Evolutionary conservation across 176 grass and related monocot species (phyloP).

Genomic region (Bothriochloa decipiens): DNA sequence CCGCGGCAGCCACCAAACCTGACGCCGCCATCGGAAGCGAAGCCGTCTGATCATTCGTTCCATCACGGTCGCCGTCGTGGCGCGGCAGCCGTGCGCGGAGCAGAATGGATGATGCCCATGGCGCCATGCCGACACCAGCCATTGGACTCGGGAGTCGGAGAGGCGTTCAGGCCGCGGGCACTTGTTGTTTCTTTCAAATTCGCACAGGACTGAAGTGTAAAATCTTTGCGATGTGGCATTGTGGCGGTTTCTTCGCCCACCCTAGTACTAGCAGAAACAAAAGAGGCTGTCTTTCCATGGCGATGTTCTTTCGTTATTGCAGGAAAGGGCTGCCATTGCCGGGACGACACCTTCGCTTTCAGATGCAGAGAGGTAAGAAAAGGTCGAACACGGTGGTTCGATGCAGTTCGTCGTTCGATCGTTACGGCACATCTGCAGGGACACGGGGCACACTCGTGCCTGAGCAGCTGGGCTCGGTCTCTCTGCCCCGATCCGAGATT

Average conservation of each 20-base stretch:
- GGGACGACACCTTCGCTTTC: not conserved
- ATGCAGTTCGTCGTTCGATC: not conserved
- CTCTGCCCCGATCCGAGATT: not conserved
- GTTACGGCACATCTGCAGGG: not conserved
- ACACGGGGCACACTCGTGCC: not conserved
- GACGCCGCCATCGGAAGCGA: conserved; percentile 15
- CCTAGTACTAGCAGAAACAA: not conserved
- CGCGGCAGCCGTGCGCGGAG: not conserved
- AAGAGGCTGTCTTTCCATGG: not conserved
- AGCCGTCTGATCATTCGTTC: conserved; percentile 9
- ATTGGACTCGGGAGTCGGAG: not conserved
- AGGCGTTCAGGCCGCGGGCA: not conserved
- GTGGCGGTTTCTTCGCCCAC: not conserved
- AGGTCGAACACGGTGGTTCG: not conserved
- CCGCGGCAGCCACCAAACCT: not conserved
- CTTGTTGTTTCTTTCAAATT: not conserved
- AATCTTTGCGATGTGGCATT: not conserved
- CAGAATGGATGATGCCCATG: too few relatives aligned
- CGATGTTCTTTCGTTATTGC: not conserved
- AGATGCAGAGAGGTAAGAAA: not conserved
- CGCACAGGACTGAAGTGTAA: not conserved
- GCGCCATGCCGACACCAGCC: not conserved
- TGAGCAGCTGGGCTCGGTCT: not conserved
- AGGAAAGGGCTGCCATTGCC: not conserved
- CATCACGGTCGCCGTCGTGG: too few relatives aligned